Base-by-base conservation (phyloP, 2,329 filamentous ascomycete genomes). In the Epicoccum sorghinum region DNA sequence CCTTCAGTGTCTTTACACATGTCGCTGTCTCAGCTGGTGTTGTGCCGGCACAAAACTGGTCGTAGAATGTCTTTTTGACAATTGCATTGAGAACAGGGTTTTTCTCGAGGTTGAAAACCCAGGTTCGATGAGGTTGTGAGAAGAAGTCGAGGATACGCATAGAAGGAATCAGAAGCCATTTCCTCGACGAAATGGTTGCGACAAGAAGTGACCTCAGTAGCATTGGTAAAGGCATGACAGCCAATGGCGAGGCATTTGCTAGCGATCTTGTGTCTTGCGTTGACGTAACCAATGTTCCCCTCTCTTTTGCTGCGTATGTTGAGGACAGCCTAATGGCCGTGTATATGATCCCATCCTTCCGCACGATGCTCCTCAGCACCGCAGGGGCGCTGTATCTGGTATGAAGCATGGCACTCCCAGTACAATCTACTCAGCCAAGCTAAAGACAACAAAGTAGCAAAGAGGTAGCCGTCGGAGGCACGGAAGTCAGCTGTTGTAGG, bases 11-110 rank as follows among this genome's bases (percentile, higher is more conserved):
- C 33, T 91, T 83, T 0, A 89, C 92, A 25, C 68, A 72, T 35
- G 73, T 76, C 44, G 79, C 79, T 4, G 96, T 89, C 73, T 96
- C 89, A 3, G 71, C 62, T 1, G 83, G 79, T 39, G 85, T 89
- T 72, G 91, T 89, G 36, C 93, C 93, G 0, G 91, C 91, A 73
- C 93, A 96, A 72, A 96, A 96, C 67, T 96, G 93, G 36, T 87
- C 86, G 75, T 96, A 96, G 64, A 96, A 90, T 0, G 90, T 95
- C 69, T 87, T 84, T 70, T 91, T 91, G 47, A 96, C 78, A 37
- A 91, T 70, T 48, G 79, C 83, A 38, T 86, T 85, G n/a, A 96
- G 80, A 1, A 93, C 39, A 0, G 85, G 85, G 68, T 96, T 96
- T 44, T 78, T 80, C 67, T 96, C 90, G 4, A 91, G 86, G 69